Conservation (phyloP, 1,284 basidiomycete species). For the Puccinia brachypodii region DNA sequence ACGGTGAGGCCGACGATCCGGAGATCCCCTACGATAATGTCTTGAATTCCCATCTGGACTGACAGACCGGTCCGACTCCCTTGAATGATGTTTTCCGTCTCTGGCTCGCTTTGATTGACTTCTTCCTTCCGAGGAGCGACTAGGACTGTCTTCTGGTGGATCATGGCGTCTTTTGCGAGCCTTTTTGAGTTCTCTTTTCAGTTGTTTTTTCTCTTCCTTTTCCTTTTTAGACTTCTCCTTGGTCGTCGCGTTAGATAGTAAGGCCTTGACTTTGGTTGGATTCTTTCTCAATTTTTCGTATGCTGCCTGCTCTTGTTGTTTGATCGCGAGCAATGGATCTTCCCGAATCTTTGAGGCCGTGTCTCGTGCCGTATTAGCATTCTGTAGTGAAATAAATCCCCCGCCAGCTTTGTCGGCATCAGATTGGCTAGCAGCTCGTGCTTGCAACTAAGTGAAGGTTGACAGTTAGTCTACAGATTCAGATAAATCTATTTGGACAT, state of each 20-base stretch:
- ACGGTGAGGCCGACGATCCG: background rate
- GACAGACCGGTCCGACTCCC: background rate
- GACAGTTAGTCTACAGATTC: background rate
- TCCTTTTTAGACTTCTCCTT: constrained; percentile 25
- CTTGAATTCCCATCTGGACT: background rate
- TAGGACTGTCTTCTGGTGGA: background rate
- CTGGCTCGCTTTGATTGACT: background rate
- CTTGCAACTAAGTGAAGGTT: background rate
- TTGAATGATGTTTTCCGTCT: constrained; percentile 1
- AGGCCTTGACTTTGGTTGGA: constrained; percentile 74
- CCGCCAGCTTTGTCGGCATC: constrained; percentile 45
- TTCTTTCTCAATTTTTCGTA: constrained; percentile 86
- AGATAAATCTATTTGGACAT: background rate
- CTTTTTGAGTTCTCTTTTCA: constrained; percentile 33
- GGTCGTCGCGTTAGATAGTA: constrained; percentile 4
- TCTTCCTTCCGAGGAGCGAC: background rate
- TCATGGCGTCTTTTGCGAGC: constrained; percentile 2
- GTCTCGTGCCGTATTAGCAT: constrained; percentile 86
- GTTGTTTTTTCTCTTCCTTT: constrained; percentile 20
- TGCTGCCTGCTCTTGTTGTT: constrained; percentile 92
- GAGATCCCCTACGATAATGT: background rate
- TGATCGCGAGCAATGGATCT: constrained; percentile 92
- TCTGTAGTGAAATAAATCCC: constrained; percentile 73
- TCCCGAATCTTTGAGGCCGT: constrained; percentile 90
- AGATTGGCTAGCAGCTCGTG: constrained; percentile 20